A percentile compares a stretch with the other conserved stretches of the same genome.
phyloP scores from a whole-genome alignment of 805 yeast species.

The Saccharomycopsis vini region DNA sequence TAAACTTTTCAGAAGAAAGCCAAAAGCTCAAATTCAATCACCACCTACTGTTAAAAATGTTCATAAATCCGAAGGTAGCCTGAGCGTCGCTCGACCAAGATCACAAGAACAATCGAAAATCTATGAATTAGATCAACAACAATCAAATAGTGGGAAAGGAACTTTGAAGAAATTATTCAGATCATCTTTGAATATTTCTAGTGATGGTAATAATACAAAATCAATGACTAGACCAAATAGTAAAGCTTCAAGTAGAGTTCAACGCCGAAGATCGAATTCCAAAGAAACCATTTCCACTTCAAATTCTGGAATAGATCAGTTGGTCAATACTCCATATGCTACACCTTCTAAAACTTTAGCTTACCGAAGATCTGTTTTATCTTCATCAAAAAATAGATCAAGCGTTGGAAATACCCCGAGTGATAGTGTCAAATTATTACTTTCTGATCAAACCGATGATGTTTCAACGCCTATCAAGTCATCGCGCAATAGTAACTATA shows the following conservation, averaged over 20 bases:
- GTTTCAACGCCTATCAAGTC: background rate
- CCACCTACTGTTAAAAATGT: no score
- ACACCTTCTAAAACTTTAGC: slow-evolving; percentile 12
- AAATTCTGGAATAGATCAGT: slow-evolving; percentile 8
- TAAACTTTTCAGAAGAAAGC: slow-evolving; percentile 18
- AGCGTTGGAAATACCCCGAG: background rate
- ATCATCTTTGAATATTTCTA: slow-evolving; percentile 5
- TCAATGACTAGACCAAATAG: background rate
- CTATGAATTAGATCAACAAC: no score
- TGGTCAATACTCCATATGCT: slow-evolving; percentile 8
- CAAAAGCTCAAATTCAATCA: background rate
- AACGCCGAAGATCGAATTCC: background rate
- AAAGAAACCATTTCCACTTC: slow-evolving; percentile 4
- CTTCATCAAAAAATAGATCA: background rate
- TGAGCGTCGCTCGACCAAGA: no score
- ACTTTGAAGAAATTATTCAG: slow-evolving; percentile 13
- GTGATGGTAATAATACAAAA: background rate
- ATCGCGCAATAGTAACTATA: background rate
- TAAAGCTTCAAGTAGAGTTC: background rate
- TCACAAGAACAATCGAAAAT: no score
- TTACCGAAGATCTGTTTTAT: background rate
- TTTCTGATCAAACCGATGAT: background rate
- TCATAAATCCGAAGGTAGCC: no score
- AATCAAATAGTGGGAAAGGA: no score
- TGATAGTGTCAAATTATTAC: background rate